Conservation (phyloP, 805 yeast genomes). For the Lipomyces sp. region DNA sequence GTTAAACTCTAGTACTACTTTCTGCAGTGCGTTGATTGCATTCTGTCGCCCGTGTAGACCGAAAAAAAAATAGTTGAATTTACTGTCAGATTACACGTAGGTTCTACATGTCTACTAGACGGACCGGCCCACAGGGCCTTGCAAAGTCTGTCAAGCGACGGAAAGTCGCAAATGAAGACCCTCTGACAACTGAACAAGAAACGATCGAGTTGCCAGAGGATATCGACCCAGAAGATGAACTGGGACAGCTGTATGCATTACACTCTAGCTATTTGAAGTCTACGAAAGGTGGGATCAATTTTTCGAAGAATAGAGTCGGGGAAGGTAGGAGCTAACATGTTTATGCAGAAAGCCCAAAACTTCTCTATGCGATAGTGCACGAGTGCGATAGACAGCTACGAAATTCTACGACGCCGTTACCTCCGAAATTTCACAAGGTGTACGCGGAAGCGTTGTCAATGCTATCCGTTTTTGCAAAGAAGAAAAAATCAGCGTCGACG, state of each 20-base stretch:
- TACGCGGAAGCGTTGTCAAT: conserved; percentile 65
- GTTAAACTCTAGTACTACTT: not conserved
- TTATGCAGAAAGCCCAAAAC: conserved; percentile 35
- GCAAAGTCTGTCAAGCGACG: conserved; percentile 32
- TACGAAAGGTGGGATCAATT: conserved; percentile 52
- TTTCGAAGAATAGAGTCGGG: not conserved
- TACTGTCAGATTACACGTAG: not conserved
- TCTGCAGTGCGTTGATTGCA: not conserved
- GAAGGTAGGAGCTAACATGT: not conserved
- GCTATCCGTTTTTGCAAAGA: conserved; percentile 42
- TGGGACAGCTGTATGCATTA: conserved; percentile 74
- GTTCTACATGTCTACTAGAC: conserved; percentile 34
- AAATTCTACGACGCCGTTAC: conserved; percentile 40
- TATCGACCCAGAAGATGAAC: conserved; percentile 75
- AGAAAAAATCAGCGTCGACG: conserved; percentile 21
- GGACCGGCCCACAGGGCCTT: conserved; percentile 33
- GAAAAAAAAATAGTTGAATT: not conserved
- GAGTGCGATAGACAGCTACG: conserved; percentile 81
- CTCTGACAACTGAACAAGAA: conserved; percentile 44
- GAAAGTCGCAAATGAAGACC: conserved; percentile 20
- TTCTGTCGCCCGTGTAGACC: not conserved
- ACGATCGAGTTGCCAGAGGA: conserved; percentile 72
- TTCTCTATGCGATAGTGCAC: conserved; percentile 76
- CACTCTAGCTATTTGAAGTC: conserved; percentile 67
- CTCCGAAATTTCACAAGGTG: conserved; percentile 63